A percentile compares a stretch with the other conserved stretches of the same genome.
Evolutionary conservation across 768 basidiomycete species (phyloP).

Genomic region (Psilocybe cyanescens): DNA sequence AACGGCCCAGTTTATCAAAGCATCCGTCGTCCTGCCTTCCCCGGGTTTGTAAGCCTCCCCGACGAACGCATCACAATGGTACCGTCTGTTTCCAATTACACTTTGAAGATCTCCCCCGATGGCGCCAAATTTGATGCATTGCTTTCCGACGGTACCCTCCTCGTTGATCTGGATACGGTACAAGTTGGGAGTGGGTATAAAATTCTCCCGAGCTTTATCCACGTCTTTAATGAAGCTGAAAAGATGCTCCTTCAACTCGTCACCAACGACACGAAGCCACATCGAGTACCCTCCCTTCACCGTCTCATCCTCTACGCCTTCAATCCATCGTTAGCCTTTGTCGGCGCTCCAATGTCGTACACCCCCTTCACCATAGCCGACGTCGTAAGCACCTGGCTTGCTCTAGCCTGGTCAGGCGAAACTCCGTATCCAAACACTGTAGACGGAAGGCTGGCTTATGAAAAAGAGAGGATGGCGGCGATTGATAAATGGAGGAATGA

Average conservation of each 20-base stretch:
- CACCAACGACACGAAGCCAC: constrained; percentile 28
- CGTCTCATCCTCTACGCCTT: constrained; percentile 48
- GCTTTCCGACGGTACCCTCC: constrained; percentile 39
- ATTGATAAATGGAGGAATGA: constrained; percentile 24
- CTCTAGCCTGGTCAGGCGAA: constrained; percentile 40
- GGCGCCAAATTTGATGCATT: constrained; percentile 34
- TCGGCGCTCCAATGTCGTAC: constrained; percentile 44
- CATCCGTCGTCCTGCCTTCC: constrained; percentile 43
- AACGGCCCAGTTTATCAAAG: constrained; percentile 49
- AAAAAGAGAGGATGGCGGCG: constrained; percentile 35
- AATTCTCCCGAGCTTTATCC: constrained; percentile 44
- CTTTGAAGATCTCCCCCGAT: constrained; percentile 1
- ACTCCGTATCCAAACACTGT: constrained; percentile 36
- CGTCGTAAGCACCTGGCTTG: constrained; percentile 52
- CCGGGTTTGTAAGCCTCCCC: constrained; percentile 41
- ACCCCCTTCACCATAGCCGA: constrained; percentile 55
- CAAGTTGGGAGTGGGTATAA: constrained; percentile 52
- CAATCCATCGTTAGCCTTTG: constrained; percentile 51
- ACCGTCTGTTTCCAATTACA: constrained; percentile 41
- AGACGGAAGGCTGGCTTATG: constrained; percentile 38
- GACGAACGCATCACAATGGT: constrained; percentile 47
- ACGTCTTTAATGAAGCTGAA: constrained; percentile 27
- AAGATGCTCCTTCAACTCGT: constrained; percentile 30
- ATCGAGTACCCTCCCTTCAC: constrained; percentile 48
- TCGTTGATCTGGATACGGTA: constrained; percentile 45